A percentile compares a stretch with the other conserved stretches of the same genome.
These are phyloP conservation scores for Onygenales sp. DNA, from an alignment of 2,329 filamentous ascomycete genomes.

Conservation along the genomic window DNA sequence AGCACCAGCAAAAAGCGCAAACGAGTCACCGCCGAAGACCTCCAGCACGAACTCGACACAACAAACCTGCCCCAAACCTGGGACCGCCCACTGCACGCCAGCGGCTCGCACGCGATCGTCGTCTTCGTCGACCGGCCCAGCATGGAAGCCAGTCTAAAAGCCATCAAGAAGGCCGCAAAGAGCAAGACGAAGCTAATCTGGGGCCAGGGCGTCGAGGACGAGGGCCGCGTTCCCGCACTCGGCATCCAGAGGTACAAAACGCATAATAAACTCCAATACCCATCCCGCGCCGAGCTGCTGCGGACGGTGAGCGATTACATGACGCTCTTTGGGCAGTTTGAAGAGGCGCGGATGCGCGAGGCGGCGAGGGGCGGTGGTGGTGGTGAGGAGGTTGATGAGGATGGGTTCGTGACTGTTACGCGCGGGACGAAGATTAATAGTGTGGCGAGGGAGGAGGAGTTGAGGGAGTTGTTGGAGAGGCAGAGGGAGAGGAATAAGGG, in stretches of 20 bases:
- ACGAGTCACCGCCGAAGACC: slow-evolving; percentile 38
- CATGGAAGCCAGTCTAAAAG: slow-evolving; percentile 66
- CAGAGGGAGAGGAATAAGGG: slow-evolving; percentile 57
- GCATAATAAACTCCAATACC: slow-evolving; percentile 64
- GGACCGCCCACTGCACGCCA: slow-evolving; percentile 59
- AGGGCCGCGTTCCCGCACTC: slow-evolving; percentile 46
- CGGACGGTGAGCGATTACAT: slow-evolving; percentile 76
- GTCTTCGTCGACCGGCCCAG: slow-evolving; percentile 76
- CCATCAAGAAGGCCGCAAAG: slow-evolving; percentile 53
- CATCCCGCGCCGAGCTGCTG: slow-evolving; percentile 58
- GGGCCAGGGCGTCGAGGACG: slow-evolving; percentile 51
- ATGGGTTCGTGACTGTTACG: slow-evolving; percentile 89
- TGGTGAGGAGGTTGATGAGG: slow-evolving; percentile 84
- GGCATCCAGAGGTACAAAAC: slow-evolving; percentile 46
- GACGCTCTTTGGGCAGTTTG: slow-evolving; percentile 58
- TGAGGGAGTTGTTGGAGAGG: slow-evolving; percentile 48
- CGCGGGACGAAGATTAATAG: slow-evolving; percentile 62
- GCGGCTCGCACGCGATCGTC: slow-evolving; percentile 71
- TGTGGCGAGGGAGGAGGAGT: slow-evolving; percentile 65
- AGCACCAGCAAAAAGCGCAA: slow-evolving; percentile 48
- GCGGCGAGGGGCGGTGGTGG: slow-evolving; percentile 52
- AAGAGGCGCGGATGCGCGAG: slow-evolving; percentile 56
- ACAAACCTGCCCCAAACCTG: slow-evolving; percentile 61
- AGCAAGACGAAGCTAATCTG: slow-evolving; percentile 46
- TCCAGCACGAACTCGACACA: slow-evolving; percentile 47